A percentile compares a stretch with the other conserved stretches of the same genome.
These are phyloP conservation scores for Calycina herbarum DNA, from an alignment of 2,329 filamentous ascomycete genomes.

Conservation along the genomic window DNA sequence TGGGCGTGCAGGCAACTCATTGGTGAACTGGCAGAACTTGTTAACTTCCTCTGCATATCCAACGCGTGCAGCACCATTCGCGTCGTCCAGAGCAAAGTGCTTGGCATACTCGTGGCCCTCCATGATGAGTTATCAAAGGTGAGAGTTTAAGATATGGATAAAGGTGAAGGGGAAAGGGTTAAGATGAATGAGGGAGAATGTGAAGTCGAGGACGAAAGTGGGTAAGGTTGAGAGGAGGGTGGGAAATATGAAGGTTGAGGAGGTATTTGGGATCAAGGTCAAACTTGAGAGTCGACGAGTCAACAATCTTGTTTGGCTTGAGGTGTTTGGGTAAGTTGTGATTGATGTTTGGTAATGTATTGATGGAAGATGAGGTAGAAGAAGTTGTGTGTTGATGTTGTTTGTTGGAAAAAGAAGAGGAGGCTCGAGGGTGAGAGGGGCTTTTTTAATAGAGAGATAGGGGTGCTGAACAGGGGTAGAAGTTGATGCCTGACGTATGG, in stretches of 20 bases:
- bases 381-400: background rate
- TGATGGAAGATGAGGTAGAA: background rate
- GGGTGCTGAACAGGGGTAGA: background rate
- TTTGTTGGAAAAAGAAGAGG: background rate
- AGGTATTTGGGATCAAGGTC: conserved; percentile 11
- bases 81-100: background rate
- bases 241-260: conserved; percentile 11
- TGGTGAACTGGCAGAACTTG: conserved; percentile 25
- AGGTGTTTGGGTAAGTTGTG: conserved; percentile 10
- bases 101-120: conserved; percentile 31
- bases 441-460: background rate
- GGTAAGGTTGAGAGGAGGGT: background rate
- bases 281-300: conserved; percentile 22
- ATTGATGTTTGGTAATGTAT: background rate
- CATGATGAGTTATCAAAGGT: conserved; percentile 29
- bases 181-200: conserved; percentile 9
- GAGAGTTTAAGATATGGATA: background rate
- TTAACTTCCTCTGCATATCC: conserved; percentile 26
- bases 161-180: conserved; percentile 1
- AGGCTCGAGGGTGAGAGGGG: background rate
- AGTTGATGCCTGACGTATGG: conserved; percentile 1
- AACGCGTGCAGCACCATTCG: no score
- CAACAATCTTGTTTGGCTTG: conserved; percentile 8
- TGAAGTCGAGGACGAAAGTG: conserved; percentile 3
- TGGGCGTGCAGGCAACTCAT: conserved; percentile 45